A percentile compares a stretch with the other conserved stretches of the same genome.
These are phyloP conservation scores for Panaeolus cyanescens DNA, from an alignment of 768 basidiomycete species.

Conservation along the genomic window DNA sequence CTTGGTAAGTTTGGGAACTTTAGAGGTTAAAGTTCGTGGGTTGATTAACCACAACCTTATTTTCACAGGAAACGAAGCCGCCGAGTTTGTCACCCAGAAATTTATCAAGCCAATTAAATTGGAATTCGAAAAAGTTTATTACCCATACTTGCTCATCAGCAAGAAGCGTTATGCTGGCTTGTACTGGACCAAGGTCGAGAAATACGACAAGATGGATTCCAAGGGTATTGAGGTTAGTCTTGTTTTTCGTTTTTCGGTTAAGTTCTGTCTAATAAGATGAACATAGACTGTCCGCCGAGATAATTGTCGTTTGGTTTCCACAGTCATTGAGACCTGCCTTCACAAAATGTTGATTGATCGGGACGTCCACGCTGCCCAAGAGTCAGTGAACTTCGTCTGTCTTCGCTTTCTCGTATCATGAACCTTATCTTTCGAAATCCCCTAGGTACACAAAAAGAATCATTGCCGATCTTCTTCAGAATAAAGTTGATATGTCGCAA, in stretches of 20 bases:
- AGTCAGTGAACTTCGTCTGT: slow-evolving; percentile 51
- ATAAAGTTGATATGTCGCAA: slow-evolving; percentile 98
- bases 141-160: slow-evolving; percentile 95
- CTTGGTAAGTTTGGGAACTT: slow-evolving; percentile 57
- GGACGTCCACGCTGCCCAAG: slow-evolving; percentile 91
- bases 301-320: slow-evolving; percentile 97
- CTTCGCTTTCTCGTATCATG: background rate
- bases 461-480: slow-evolving; percentile 92
- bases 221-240: slow-evolving; percentile 93
- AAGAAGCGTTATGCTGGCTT: slow-evolving; percentile 99
- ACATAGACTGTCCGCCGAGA: slow-evolving; percentile 93
- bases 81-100: slow-evolving; percentile 85
- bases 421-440: slow-evolving; percentile 9
- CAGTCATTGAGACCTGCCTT: slow-evolving; percentile 96
- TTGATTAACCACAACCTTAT: slow-evolving; percentile 1
- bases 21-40: background rate
- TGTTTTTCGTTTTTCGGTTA: background rate
- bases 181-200: slow-evolving; percentile 95
- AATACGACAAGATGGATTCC: slow-evolving; percentile 99
- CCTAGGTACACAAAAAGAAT: slow-evolving; percentile 88
- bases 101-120: slow-evolving; percentile 97
- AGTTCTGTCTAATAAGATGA: background rate
- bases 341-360: slow-evolving; percentile 98
- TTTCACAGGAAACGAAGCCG: slow-evolving; percentile 82
- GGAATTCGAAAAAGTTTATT: slow-evolving; percentile 99